These are phyloP conservation scores for Diatrype stigma DNA, from an alignment of 2,329 filamentous ascomycete species.

Conservation along the genomic window DNA sequence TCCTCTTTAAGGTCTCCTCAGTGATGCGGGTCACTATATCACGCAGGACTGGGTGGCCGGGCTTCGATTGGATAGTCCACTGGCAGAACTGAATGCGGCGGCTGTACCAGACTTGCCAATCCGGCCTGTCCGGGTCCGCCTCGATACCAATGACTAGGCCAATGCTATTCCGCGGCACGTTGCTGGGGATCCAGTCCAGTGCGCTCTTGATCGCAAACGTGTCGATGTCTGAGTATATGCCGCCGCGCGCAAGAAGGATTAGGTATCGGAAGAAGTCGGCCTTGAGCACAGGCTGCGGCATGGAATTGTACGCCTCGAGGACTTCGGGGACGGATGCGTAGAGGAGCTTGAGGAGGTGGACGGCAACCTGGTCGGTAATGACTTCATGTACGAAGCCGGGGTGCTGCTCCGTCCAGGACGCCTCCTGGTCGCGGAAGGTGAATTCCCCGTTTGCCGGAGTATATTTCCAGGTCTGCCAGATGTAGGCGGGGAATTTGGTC, in stretches of 20 bases:
- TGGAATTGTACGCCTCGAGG: conserved; percentile 67
- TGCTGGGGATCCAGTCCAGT: conserved; percentile 77
- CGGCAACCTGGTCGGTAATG: conserved; percentile 83
- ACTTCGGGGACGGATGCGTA: conserved; percentile 81
- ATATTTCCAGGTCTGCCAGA: conserved; percentile 99
- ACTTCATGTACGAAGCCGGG: conserved; percentile 95
- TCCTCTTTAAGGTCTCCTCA: conserved; percentile 70
- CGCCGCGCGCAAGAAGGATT: conserved; percentile 57
- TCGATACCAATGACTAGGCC: conserved; percentile 93
- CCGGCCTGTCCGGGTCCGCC: conserved; percentile 85
- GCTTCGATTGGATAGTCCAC: conserved; percentile 96
- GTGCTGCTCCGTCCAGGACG: conserved; percentile 83
- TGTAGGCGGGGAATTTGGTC: conserved; percentile 89
- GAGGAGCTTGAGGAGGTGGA: conserved; percentile 76
- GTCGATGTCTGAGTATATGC: conserved; percentile 86
- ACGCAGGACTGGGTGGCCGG: conserved; percentile 85
- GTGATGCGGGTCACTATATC: conserved; percentile 87
- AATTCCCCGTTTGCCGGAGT: conserved; percentile 76
- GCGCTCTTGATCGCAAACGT: conserved; percentile 81
- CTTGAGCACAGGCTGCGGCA: conserved; percentile 72
- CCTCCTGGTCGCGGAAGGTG: conserved; percentile 75
- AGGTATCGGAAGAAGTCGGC: conserved; percentile 77
- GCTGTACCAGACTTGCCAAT: conserved; percentile 96
- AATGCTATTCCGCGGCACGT: conserved; percentile 71
- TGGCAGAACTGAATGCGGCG: conserved; percentile 97